Evolutionary conservation across 2,329 filamentous ascomycete genomes (phyloP), one percentile per base, ranked within the genome.

Genomic region (Hypomyces perniciosus): DNA sequence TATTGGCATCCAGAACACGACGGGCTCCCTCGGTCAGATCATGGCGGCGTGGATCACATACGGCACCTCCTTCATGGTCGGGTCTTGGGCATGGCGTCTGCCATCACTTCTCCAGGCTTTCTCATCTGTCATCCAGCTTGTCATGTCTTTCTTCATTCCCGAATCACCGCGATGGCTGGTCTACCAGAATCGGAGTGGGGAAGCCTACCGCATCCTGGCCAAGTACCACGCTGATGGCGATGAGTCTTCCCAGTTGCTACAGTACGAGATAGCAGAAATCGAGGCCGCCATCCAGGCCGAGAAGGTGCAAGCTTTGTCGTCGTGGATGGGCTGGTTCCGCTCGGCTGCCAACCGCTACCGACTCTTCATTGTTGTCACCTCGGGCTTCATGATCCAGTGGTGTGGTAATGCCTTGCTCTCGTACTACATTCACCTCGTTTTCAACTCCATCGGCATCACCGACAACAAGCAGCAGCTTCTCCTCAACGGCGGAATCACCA

Each of bases 321-420:
- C 46, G 34, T 49, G 46, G 46, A 49, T 42, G 46, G 46, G 40
- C 12, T 49, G 46, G 46, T 43, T 49, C 39, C 39, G 46, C 40
- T 27, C 46, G 2, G 27, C 48, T 4, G 48, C 41, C 34, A 45
- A 44, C 34, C 34, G 40, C 26, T 50, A 50, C 28, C 48, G 48
- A 26, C 48, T 50, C 34, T 50, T 50, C 13, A 50, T 50, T 33
- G 45, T 50, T 34, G 48, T 50, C 5, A 50, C 48, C 6, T 50
- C 48, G 20, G 48, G 48, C 29, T 50, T 50, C 41, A 45, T 50
- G 41, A 50, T 50, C 9, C 44, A 47, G 34, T 47, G 44, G 44
- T 47, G 44, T 10, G 44, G 44, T 7, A 47, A 47, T 40, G 44
- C 44, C 7, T 40, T 47, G 13, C 34, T 47, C 27, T 47, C 44